Evolutionary conservation across 2,329 filamentous ascomycete species (phyloP).

Genomic region (Colletotrichum lupini): DNA sequence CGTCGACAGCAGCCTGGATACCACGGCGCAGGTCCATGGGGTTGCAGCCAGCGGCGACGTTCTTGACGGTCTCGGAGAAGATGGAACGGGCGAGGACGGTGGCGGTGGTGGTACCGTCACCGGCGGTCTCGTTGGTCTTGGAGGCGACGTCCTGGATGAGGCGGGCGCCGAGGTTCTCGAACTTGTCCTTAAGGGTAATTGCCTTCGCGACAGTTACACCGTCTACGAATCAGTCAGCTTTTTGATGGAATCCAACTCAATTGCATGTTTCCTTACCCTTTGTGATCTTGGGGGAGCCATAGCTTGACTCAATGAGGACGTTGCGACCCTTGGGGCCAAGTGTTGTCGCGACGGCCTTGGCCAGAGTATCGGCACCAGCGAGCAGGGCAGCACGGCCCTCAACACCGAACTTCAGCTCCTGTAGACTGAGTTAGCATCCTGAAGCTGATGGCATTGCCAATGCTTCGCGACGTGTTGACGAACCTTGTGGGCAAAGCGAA

Average conservation of each 20-base stretch:
- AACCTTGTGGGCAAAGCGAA: slow-evolving; percentile 98
- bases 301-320: slow-evolving; percentile 98
- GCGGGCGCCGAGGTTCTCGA: slow-evolving; percentile 98
- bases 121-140: slow-evolving; percentile 99
- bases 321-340: slow-evolving; percentile 98
- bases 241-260: not conserved
- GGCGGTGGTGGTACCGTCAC: slow-evolving; percentile 98
- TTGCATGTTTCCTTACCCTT: slow-evolving; percentile 75
- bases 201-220: slow-evolving; percentile 92
- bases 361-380: slow-evolving; percentile 94
- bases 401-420: slow-evolving; percentile 99
- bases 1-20: slow-evolving; percentile 95
- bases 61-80: slow-evolving; percentile 99
- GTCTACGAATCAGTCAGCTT: slow-evolving; percentile 62
- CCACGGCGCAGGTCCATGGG: slow-evolving; percentile 98
- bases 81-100: slow-evolving; percentile 97
- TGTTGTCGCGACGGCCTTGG: slow-evolving; percentile 94
- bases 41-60: slow-evolving; percentile 99
- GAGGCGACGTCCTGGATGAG: slow-evolving; percentile 97
- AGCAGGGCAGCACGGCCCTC: slow-evolving; percentile 91
- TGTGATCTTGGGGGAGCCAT: slow-evolving; percentile 99
- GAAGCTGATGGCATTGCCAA: slow-evolving; percentile 34
- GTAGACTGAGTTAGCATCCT: slow-evolving; percentile 43
- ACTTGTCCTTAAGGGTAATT: slow-evolving; percentile 96
- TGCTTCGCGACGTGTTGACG: slow-evolving; percentile 33